Percentiles rank a stretch among this genome's conserved stretches.
phyloP scores from a whole-genome alignment of 371 early-diverging fungal genomes.

The Zancudomyces culisetae region DNA sequence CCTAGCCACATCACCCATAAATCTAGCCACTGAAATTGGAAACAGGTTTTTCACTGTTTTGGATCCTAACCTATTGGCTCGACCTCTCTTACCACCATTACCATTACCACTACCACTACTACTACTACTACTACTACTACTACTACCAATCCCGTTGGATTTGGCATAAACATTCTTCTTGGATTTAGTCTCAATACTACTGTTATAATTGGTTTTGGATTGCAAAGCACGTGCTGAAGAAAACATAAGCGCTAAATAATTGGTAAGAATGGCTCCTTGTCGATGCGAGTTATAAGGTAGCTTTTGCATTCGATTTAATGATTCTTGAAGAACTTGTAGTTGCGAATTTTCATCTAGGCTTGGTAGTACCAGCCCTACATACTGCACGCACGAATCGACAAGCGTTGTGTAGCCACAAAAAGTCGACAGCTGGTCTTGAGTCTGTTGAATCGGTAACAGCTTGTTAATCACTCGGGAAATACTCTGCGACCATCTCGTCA shows the following conservation, averaged over 20 bases:
- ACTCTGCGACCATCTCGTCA: not conserved
- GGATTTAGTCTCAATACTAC: no score
- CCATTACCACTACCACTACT: not conserved
- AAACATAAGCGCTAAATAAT: constrained; percentile 45
- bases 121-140: not conserved
- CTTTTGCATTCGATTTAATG: constrained; percentile 43
- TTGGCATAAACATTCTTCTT: no score
- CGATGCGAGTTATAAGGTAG: constrained; percentile 46
- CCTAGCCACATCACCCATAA: constrained; percentile 16
- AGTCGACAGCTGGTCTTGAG: no score
- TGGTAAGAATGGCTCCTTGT: constrained; percentile 56
- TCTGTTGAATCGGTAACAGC: no score
- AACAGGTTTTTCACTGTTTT: not conserved
- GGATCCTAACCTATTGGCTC: not conserved
- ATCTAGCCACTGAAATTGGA: constrained; percentile 12
- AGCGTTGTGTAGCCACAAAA: constrained; percentile 11
- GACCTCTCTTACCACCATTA: not conserved
- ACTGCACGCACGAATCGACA: constrained; percentile 43
- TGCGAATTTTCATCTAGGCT: constrained; percentile 43
- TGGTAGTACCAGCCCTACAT: constrained; percentile 53
- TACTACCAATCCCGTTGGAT: not conserved
- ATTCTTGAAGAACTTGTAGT: constrained; percentile 50
- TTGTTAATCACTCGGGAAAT: not conserved
- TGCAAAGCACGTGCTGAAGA: constrained; percentile 1
- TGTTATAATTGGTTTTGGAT: not conserved